These are phyloP conservation scores for Vitis rotundifolia DNA, from an alignment of 164 flowering plant species.

Conservation along the genomic window DNA sequence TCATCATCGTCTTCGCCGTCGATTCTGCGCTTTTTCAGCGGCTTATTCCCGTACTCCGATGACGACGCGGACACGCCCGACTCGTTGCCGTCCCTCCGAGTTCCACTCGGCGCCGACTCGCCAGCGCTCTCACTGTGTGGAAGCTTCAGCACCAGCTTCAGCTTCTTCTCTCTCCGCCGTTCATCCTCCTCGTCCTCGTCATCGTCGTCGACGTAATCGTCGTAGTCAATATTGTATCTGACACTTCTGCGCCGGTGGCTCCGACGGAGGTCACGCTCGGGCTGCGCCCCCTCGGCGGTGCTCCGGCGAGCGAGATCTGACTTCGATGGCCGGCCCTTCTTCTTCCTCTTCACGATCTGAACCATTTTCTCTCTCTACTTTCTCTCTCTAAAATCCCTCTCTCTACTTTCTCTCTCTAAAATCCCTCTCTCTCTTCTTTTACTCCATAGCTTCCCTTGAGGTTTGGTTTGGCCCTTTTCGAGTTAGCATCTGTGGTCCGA, in stretches of 20 bases:
- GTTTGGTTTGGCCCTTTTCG: constrained; percentile 21
- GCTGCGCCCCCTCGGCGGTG: constrained; percentile 7
- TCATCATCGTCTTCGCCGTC: constrained; percentile 25
- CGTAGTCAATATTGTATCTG: constrained; percentile 46
- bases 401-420: no score
- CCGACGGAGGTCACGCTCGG: constrained; percentile 40
- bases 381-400: constrained; percentile 17
- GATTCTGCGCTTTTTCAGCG: constrained; percentile 52
- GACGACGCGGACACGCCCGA: constrained; percentile 20
- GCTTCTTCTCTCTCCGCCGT: constrained; percentile 63
- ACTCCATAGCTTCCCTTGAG: constrained; percentile 17
- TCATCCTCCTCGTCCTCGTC: constrained; percentile 37
- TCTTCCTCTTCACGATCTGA: constrained; percentile 80
- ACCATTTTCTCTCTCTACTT: constrained; percentile 44
- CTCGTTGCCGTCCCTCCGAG: constrained; percentile 1
- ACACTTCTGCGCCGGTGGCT: constrained; percentile 59
- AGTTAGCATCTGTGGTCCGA: background rate
- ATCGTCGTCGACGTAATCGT: constrained; percentile 47
- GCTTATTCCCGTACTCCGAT: constrained; percentile 28
- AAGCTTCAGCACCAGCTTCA: constrained; percentile 58
- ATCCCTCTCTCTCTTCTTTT: constrained; percentile 17
- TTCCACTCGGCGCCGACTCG: constrained; percentile 8
- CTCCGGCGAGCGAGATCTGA: constrained; percentile 47
- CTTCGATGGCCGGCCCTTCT: constrained; percentile 75
- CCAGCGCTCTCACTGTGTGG: constrained; percentile 11